Base-by-base conservation (phyloP, 805 yeast genomes). In the Metahyphopichia silvanorum region DNA sequence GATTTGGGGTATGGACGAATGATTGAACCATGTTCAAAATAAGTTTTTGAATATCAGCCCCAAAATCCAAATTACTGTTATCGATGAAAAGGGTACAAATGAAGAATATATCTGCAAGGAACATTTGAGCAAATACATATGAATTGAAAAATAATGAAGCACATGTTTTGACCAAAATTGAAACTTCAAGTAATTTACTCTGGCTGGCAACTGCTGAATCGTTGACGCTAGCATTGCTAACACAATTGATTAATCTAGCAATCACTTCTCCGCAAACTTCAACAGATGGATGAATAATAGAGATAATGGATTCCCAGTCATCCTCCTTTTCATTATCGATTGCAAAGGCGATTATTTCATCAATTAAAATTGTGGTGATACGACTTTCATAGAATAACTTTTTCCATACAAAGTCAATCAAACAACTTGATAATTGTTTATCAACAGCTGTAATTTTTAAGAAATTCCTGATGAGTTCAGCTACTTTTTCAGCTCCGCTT, bases 291-390 rank as follows among this genome's bases (percentile, higher is more conserved):
- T 82, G 71, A 42, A 86, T 62, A n/a, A 82, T 67, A 1, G 82
- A 69, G 2, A 82, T 69, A 5, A 79, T 71, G 29, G 71, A 74
- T 13, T 71, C 69, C 86, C 86, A 84, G 29, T 72, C 79, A 4
- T 81, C 83, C 43, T 82, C 86, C n/a, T 86, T 79, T 43, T 82
- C 83, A 47, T 81, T 76, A 42, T 84, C 93, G 43, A 85, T 71
- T 1, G 88, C 82, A 40, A 79, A 81, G 2, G 79, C 74, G 5
- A 86, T 75, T 15, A 84, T 75, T 47, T 86, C 96, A 40, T 84
- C 88, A 8, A 86, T 70, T 16, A 86, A 62, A 3, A 76, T 55
- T 2, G 71, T 65, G 3, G 75, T 71, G 9, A 86, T 55, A 23
- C 76, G 63, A 27, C 79, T 79, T 34, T 84, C 88, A 2, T 71